Evolutionary conservation across 1,139 yeast species (phyloP).

Genomic region (Hansenula sp.): DNA sequence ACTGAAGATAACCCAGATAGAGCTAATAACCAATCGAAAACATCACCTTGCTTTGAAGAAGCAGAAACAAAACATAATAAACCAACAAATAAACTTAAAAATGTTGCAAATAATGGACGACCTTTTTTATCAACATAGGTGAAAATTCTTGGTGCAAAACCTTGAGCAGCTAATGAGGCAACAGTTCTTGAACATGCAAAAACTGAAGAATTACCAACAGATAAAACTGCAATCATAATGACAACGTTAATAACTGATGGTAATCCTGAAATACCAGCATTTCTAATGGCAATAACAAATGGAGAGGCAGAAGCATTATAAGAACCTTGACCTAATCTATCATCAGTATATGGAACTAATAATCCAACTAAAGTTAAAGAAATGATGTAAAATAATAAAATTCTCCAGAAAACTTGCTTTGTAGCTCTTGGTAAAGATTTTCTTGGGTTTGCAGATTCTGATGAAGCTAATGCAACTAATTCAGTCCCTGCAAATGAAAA

Average conservation of each 20-base stretch:
- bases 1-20: slow-evolving; percentile 57
- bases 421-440: slow-evolving; percentile 75
- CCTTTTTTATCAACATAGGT: slow-evolving; percentile 58
- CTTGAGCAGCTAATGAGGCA: slow-evolving; percentile 56
- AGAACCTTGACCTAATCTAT: slow-evolving; percentile 38
- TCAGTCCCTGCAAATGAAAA: slow-evolving; percentile 70
- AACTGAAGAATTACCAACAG: slow-evolving; percentile 69
- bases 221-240: slow-evolving; percentile 62
- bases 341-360: slow-evolving; percentile 72
- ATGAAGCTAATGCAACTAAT: slow-evolving; percentile 63
- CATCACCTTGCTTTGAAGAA: slow-evolving; percentile 44
- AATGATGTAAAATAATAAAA: slow-evolving; percentile 61
- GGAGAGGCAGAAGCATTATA: slow-evolving; percentile 59
- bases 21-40: slow-evolving; percentile 59
- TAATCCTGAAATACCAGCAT: slow-evolving; percentile 57
- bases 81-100: slow-evolving; percentile 43
- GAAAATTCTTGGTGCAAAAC: slow-evolving; percentile 56
- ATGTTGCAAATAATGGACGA: slow-evolving; percentile 52
- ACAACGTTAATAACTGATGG: slow-evolving; percentile 68
- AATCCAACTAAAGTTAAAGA: slow-evolving; percentile 68
- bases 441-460: slow-evolving; percentile 28
- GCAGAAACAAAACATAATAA: slow-evolving; percentile 54
- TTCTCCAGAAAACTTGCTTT: slow-evolving; percentile 72
- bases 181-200: slow-evolving; percentile 39
- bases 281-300: slow-evolving; percentile 58